Base-by-base conservation (phyloP, 1,139 yeast genomes). In the Nakaseomyces nivariensis region DNA sequence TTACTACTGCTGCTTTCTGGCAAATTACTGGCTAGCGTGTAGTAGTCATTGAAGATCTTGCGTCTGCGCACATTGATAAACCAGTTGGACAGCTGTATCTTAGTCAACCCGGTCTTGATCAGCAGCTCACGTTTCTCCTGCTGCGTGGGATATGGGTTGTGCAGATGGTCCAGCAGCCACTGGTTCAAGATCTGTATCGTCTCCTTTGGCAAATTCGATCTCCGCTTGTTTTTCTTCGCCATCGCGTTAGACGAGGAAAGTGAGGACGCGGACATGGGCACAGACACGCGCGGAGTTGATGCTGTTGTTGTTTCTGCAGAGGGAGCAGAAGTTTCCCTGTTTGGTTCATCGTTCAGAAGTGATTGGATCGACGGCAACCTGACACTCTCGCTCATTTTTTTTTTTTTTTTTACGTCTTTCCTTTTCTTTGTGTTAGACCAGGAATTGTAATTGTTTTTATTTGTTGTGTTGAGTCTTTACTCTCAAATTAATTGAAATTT, bases 61-160 rank as follows among this genome's bases (percentile, higher is more conserved):
- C 98, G 74, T 63, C 97, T 76, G 63, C 98, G 77, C 29, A 96
- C 97, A 67, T 90, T 90, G 61, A 90, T 92, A 64, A 90, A 90
- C 98, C 98, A 90, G 67, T 90, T 92, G 56, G 94, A 82, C 55
- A 90, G 76, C 67, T 90, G 98, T 58, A 88, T 95, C 66, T 85
- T 81, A 53, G 90, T 85, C 61, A 90, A 75, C 0, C 97, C 96
- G 0, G 98, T 90, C 62, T 79, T 77, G 59, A 78, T 73, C 75
- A 89, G 81, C 57, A 90, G 73, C 59, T 84, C 85, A 56, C 80
- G 76, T 70, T 90, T 90, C 63, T 90, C 97, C 56, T 85, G 84
- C 48, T 90, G 86, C 55, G 89, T 86, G 5, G 98, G 98, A 67
- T 90, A 90, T 13, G 98, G 98, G 63, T 90, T 95, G 58, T 85